phyloP scores from a whole-genome alignment of 1,284 basidiomycete species.

The Vanrija humicola region DNA sequence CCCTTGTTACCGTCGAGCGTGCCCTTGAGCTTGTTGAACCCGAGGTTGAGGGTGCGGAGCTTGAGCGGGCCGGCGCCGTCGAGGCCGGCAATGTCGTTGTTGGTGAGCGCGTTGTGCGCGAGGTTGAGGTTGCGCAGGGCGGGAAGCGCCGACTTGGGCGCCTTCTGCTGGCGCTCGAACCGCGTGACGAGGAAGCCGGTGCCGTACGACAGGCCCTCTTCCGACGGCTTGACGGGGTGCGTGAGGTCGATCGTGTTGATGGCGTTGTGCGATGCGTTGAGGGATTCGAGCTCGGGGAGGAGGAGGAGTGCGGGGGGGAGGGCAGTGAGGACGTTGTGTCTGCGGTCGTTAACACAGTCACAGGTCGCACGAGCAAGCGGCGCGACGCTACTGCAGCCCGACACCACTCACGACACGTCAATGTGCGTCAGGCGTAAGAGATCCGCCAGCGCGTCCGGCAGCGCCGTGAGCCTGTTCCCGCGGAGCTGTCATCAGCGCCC shows the following conservation, averaged over 20 bases:
- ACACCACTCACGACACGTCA: constrained; percentile 40
- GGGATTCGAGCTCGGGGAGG: constrained; percentile 38
- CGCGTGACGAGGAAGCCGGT: constrained; percentile 41
- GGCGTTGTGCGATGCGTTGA: constrained; percentile 43
- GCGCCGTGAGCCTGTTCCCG: constrained; percentile 27
- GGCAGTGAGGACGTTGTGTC: constrained; percentile 34
- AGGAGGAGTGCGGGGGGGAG: constrained; percentile 39
- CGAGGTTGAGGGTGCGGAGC: constrained; percentile 33
- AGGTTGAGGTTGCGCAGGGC: constrained; percentile 34
- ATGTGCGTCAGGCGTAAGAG: constrained; percentile 38
- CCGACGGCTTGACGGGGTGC: constrained; percentile 36
- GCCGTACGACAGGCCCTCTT: constrained; percentile 41
- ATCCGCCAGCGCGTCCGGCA: constrained; percentile 44
- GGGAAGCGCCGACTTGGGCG: constrained; percentile 26
- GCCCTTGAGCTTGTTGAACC: constrained; percentile 31
- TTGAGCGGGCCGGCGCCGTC: constrained; percentile 12
- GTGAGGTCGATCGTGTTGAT: constrained; percentile 33
- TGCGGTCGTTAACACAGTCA: constrained; percentile 11
- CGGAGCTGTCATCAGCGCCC: constrained; percentile 24
- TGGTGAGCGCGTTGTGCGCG: constrained; percentile 31
- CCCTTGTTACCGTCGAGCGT: constrained; percentile 23
- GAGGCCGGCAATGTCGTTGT: constrained; percentile 20
- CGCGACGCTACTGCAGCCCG: too few species aligned
- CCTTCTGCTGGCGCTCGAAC: constrained; percentile 31
- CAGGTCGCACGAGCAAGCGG: not conserved